Evolutionary conservation across 2,329 filamentous ascomycete species (phyloP), one percentile per base, ranked within the genome.

Genomic region (Macroventuria anomochaeta): DNA sequence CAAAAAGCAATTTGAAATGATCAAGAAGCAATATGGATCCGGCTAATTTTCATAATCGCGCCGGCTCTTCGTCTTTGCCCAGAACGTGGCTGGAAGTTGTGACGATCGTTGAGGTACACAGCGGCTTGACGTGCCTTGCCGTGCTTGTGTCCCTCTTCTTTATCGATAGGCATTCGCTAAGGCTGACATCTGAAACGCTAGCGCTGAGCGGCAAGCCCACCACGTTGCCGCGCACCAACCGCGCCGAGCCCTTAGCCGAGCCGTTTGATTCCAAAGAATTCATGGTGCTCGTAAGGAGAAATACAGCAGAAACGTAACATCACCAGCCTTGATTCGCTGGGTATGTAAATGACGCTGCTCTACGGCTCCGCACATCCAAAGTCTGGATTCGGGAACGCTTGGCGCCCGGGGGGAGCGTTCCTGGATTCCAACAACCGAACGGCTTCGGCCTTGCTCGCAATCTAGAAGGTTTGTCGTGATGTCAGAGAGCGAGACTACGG

Each of bases 161-260:
- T 40, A 50, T 55, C 53, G 46, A 55, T 50, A 50, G 52, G 18
- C 25, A 48, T 43, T 48, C 36, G 53, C 41, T 42, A 50, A 46
- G 28, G 46, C 46, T 41, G 41, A 42, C 23, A 33, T 50, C 41
- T 55, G 53, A 55, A 55, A 55, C 53, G 33, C 18, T 39, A 18
- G 46, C 41, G 46, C 36, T 36, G 25, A 31, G 23, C 52, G 52
- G 52, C 46, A 55, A 41, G 46, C 46, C 20, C 46, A 36, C 51
- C 51, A 54, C 51, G 51, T 54, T 54, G 51, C 44, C 51, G 51
- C 44, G 51, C 33, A 54, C 44, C 51, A 39, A 48, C 51, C 51
- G 51, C 46, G 51, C 46, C 46, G 52, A 46, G 46, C 52, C 52
- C 46, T 46, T 18, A 55, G 36, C 41, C 53, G 53, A 55, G 36